Base-by-base conservation (phyloP, 768 basidiomycete species). In the Pulveroboletus ravenelii region DNA sequence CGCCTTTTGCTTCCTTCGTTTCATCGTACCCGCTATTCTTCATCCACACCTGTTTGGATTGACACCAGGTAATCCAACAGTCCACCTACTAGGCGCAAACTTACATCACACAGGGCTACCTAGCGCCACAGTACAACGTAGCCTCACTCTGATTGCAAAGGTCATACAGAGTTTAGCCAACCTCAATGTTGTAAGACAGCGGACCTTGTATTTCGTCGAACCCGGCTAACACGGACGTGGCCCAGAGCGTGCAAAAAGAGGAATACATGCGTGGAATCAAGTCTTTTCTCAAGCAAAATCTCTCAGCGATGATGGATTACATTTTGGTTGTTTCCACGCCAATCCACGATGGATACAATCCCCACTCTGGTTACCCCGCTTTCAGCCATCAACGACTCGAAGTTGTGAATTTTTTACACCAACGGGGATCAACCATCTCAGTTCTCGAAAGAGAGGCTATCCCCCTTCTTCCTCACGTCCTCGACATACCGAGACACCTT, bases 121-220 rank as follows among this genome's bases (percentile, higher is more conserved):
- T 4, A 76, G 76, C 48, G 62, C 73, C 17, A 71, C 81, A 9
- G 81, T 91, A 10, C 84, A 89, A 61, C 81, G 91, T 32, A 92
- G 85, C 63, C 74, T 94, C 44, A 93, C 87, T 0, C 65, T 90
- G 56, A 83, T 94, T 47, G 91, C 90, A 7, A 93, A 91, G 67
- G 87, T 87, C n/a, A 78, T 94, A 17, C 89, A 92, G 67, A 93
- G 87, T 57, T 72, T 93, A 36, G 92, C 92, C 6, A 94, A 94
- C 66, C 71, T 93, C 48, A 91, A 89, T 56, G 66, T 78, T 8
- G 88, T 86, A 63, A 58, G 84, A 70, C 14, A 20, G 20, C 32
- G 27, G 41, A 29, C 18, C 8, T 48, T 46, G 29, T 34, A 27
- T 46, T 30, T 42, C 40, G 25, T 27, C 6, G 30, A 42, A 40